Percentiles rank a stretch among this genome's conserved stretches.
Conservation (phyloP, 2,329 filamentous ascomycete species). For the Aspergillus pseudoterreus region DNA sequence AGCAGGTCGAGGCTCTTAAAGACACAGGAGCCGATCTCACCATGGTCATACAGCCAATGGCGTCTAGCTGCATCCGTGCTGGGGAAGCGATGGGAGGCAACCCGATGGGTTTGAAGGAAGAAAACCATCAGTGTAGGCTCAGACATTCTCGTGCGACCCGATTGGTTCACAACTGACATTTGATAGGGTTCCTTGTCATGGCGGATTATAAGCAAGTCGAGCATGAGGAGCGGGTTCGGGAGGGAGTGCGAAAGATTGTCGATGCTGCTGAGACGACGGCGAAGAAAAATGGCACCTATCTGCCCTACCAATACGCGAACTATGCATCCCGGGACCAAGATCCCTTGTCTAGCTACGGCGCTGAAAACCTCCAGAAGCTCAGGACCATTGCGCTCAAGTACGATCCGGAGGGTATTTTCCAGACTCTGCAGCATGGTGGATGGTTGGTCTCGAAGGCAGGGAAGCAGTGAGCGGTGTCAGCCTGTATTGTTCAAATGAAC, state of each 20-base stretch:
- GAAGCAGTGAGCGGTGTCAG: background rate
- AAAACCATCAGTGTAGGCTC: conserved; percentile 11
- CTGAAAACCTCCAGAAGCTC: background rate
- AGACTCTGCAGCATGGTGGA: conserved; percentile 2
- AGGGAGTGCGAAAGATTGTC: conserved; percentile 10
- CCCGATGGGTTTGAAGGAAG: conserved; percentile 6
- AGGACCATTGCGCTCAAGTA: background rate
- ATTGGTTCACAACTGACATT: background rate
- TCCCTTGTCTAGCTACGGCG: background rate
- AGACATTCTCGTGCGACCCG: background rate
- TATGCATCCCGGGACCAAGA: conserved; percentile 15
- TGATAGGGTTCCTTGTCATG: conserved; percentile 12
- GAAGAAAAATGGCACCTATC: conserved; percentile 6
- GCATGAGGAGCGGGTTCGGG: conserved; percentile 8
- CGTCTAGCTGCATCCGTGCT: conserved; percentile 3
- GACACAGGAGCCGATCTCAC: conserved; percentile 5
- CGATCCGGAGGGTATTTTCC: background rate
- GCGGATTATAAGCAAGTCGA: conserved; percentile 8
- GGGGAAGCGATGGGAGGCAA: conserved; percentile 6
- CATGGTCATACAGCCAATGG: conserved; percentile 11
- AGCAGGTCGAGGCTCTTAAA: background rate
- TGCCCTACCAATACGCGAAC: conserved; percentile 12
- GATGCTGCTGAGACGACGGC: conserved; percentile 9
- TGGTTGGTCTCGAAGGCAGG: background rate
- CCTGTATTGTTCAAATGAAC: too few species aligned